Percentiles rank a stretch among this genome's conserved stretches.
These are phyloP conservation scores for Chloroidium sp. DNA, from an alignment of 163 green algal genomes.

Conservation along the genomic window DNA sequence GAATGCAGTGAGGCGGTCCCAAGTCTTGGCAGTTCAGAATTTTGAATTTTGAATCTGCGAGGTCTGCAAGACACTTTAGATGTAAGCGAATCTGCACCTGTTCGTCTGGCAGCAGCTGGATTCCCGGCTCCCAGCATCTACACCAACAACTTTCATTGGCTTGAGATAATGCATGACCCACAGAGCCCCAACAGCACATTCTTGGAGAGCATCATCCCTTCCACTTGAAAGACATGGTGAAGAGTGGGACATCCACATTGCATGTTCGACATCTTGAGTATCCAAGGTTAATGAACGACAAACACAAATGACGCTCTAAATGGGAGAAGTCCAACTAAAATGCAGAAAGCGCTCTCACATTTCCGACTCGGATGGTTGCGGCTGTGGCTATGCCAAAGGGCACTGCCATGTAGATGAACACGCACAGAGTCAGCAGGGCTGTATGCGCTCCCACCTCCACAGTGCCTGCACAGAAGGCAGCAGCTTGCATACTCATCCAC, in stretches of 20 bases:
- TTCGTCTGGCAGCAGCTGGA: neutral
- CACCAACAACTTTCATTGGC: neutral
- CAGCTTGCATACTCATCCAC: neutral
- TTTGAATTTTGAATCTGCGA: no score
- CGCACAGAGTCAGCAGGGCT: slow-evolving; percentile 36
- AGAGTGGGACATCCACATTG: no score
- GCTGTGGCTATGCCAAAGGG: slow-evolving; percentile 44
- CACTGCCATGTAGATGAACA: slow-evolving; percentile 44
- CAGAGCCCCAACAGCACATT: slow-evolving; percentile 4
- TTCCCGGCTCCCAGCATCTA: neutral
- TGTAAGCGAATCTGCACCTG: no score
- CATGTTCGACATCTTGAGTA: no score
- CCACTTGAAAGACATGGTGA: no score
- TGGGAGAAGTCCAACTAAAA: no score
- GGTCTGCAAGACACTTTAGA: no score
- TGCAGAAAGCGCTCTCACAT: slow-evolving; percentile 23
- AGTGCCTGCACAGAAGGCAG: slow-evolving; percentile 12
- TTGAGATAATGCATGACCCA: slow-evolving; percentile 6
- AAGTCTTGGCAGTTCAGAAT: no score
- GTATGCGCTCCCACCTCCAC: slow-evolving; percentile 40
- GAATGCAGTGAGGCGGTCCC: no score
- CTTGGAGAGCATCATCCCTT: no score
- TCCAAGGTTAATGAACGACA: no score
- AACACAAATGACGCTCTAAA: no score
- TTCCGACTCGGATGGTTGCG: slow-evolving; percentile 48